Evolutionary conservation across 1,139 yeast genomes (phyloP).

Genomic region (Scheffersomyces quercinus): DNA sequence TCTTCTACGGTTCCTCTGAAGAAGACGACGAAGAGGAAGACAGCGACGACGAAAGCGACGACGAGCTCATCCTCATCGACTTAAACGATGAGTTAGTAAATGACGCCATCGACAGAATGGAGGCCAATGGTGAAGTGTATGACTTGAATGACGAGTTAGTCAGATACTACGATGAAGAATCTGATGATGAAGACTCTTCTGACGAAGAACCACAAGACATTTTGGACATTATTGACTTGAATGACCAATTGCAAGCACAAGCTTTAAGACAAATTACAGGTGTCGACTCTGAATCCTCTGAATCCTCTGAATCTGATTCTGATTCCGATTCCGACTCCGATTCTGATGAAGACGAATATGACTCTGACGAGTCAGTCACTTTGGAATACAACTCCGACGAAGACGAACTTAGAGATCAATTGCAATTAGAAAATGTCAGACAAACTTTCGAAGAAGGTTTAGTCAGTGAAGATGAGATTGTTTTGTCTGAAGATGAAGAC

Average conservation of each 20-base stretch:
- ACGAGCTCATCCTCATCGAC: slow-evolving; percentile 25
- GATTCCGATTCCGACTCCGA: slow-evolving; percentile 16
- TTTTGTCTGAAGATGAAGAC: slow-evolving; percentile 27
- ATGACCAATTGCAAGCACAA: slow-evolving; percentile 38
- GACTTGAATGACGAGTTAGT: slow-evolving; percentile 45
- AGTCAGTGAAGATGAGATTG: slow-evolving; percentile 27
- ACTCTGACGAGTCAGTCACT: slow-evolving; percentile 13
- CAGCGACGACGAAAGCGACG: slow-evolving; percentile 8
- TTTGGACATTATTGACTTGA: slow-evolving; percentile 35
- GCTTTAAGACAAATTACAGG: slow-evolving; percentile 21
- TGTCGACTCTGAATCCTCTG: slow-evolving; percentile 8
- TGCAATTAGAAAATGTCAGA: slow-evolving; percentile 42
- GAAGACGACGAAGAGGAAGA: slow-evolving; percentile 3
- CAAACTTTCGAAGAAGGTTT: slow-evolving; percentile 40
- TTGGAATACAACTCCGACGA: slow-evolving; percentile 35
- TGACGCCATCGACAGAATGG: slow-evolving; percentile 35
- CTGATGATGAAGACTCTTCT: slow-evolving; percentile 14
- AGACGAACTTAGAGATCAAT: slow-evolving; percentile 34
- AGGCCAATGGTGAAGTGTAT: slow-evolving; percentile 34
- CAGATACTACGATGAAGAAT: slow-evolving; percentile 35
- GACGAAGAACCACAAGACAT: slow-evolving; percentile 33
- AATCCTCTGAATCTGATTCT: slow-evolving; percentile 9
- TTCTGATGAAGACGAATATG: slow-evolving; percentile 11
- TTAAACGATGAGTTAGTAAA: slow-evolving; percentile 40
- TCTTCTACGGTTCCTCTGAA: slow-evolving; percentile 4